Base-by-base conservation (phyloP, 2,329 filamentous ascomycete genomes). In the Colletotrichum higginsianum region DNA sequence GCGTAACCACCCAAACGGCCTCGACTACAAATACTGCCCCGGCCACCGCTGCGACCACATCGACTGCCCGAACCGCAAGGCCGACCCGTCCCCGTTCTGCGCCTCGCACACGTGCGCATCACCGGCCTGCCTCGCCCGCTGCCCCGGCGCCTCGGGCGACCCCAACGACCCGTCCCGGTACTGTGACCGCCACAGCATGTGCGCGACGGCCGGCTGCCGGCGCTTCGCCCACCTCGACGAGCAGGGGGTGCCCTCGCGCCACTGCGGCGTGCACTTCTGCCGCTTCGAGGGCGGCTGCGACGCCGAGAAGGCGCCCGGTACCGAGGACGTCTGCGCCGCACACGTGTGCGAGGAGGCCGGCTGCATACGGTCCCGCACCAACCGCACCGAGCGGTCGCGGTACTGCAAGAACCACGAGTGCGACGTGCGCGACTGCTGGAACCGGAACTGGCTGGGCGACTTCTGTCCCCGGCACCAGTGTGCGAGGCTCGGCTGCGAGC, bases 201-300 rank as follows among this genome's bases (percentile, higher is more conserved):
- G 79, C 67, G 61, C 69, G 21, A 71, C 64, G 23, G 63, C 61
- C 0, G 72, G 74, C 8, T 80, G 79, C 56, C 55, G 56, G 6
- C 76, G 76, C 3, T 75, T 77, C 55, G 77, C 78, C 23, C 75
- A 79, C 70, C 64, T 75, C 30, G 75, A 78, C 15, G 77, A 76
- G 9, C 75, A 74, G 40, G 79, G 77, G 6, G 62, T 74, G 40
- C 57, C 71, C 15, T 75, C 76, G 13, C 74, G 74, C 4, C 77
- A 76, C 66, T 81, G 79, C 68, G 74, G 76, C 49, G 72, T 73
- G 4, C 79, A 81, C 67, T 79, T 74, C 72, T 80, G 79, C 50
- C 74, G 78, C 55, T 71, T 66, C 64, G 68, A 71, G 53, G 65
- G 35, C 52, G 74, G 70, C 23, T 81, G 79, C 70, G 69, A 74